Evolutionary conservation across 352 stramenopile species (phyloP), one percentile per base, ranked within the genome.

Genomic region (Globisporangium mamillatum): DNA sequence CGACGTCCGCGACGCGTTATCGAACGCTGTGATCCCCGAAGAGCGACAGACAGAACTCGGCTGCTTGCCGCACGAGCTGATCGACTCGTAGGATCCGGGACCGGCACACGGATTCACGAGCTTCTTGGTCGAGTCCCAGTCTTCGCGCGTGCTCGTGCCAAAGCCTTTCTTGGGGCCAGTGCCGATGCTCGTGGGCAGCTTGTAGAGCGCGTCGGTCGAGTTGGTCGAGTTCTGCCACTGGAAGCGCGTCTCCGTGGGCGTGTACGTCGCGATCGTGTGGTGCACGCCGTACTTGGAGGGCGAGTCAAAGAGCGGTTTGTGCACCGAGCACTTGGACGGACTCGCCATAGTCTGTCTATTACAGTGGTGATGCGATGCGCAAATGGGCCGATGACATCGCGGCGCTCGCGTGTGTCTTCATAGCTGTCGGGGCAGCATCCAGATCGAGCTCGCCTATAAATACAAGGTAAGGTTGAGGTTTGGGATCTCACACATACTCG

Each of bases 91-190:
- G 18, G 87, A 90, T 0, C 86, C 86, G 25, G 86, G 84, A 14
- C 86, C 84, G 34, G 81, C 76, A 22, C 82, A 83, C n/a, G 86
- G 76, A 56, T 93, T 83, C 22, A 71, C 66, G 24, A 71, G 74
- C 70, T 92, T 92, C 54, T 83, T 80, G 32, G 69, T 76, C 44
- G 75, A n/a, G 58, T 94, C 87, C 87, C 87, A 93, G 64, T 94
- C 84, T 6, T 93, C 87, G 4, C 85, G 76, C 24, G 87, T 93
- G 68, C 80, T 91, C 24, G 83, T 91, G 48, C 87, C 85, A 29
- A 93, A 94, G 67, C 85, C 87, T 65, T 93, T 94, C 58, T 87
- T 88, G 0, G 74, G 27, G 0, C 79, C 77, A 0, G 79, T 53
- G 24, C 84, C 84, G 55, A 92, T 81, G 29, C 71, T 90, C 2